Percentiles rank a stretch among this genome's conserved stretches.
Evolutionary conservation across 148 eudicot genomes (phyloP).

Genomic region (Persicaria tinctoria): DNA sequence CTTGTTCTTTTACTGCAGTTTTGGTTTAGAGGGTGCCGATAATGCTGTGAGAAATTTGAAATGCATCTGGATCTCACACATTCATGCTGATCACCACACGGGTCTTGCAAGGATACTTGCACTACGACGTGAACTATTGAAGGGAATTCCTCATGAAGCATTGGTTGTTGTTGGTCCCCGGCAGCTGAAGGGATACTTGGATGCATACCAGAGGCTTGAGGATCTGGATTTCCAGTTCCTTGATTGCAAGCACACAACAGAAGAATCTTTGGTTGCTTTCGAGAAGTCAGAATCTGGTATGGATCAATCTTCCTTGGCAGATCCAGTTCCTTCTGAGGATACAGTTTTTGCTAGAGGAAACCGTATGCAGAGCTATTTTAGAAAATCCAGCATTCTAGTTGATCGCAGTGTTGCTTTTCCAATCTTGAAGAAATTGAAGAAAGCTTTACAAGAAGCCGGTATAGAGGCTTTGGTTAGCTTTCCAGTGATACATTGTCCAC

Average conservation of each 20-base stretch:
- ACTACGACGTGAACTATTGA: constrained; percentile 62
- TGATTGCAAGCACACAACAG: constrained; percentile 81
- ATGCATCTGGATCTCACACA: constrained; percentile 94
- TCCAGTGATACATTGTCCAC: constrained; percentile 89
- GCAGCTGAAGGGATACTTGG: constrained; percentile 65
- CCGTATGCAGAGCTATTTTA: constrained; percentile 69
- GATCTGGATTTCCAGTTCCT: constrained; percentile 78
- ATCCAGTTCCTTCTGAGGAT: constrained; percentile 20
- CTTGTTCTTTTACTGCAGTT: constrained; percentile 33
- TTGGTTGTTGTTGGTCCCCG: constrained; percentile 77
- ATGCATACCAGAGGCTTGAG: constrained; percentile 87
- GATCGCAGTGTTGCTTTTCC: constrained; percentile 27
- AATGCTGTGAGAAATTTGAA: constrained; percentile 59
- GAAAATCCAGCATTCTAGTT: constrained; percentile 44
- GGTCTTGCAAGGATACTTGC: constrained; percentile 95
- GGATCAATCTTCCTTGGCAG: constrained; percentile 13
- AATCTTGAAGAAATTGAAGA: constrained; percentile 34
- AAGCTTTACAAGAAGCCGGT: constrained; percentile 58
- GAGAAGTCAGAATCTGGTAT: constrained; percentile 27
- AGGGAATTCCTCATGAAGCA: constrained; percentile 60
- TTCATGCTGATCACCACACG: constrained; percentile 97
- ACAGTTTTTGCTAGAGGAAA: constrained; percentile 59
- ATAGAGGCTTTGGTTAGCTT: constrained; percentile 62
- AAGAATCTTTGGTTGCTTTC: constrained; percentile 47
- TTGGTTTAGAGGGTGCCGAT: constrained; percentile 84